Evolutionary conservation across 2,329 filamentous ascomycete species (phyloP), one percentile per base, ranked within the genome.

Genomic region (Boeremia lycopersici): DNA sequence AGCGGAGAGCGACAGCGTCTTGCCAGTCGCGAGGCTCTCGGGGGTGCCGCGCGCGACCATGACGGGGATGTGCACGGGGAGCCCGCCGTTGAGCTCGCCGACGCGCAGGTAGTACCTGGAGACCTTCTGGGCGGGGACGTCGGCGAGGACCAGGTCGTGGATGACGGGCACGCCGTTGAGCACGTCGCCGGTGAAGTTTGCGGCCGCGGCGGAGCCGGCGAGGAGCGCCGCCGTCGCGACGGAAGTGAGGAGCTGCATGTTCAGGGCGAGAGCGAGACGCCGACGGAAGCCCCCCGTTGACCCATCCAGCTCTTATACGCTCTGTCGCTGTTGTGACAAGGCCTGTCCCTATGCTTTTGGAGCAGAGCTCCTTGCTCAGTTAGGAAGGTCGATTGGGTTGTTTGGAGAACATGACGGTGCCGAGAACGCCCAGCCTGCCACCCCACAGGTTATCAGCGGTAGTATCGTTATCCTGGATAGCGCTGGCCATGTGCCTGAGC

Each of bases 71-170:
- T 75, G 71, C 12, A 76, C 69, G 2, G 70, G 62, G 9, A 69
- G 60, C n/a, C 74, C 74, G 26, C 73, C 73, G 66, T 76, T 74
- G 51, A 74, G 65, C 43, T 74, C 72, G 4, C 71, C 72, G 17
- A 73, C 73, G 25, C 73, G 68, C 34, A 77, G 59, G 58, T 74
- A 76, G 58, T 74, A 76, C 33, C 69, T 67, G 1, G 72, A 72
- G 4, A 76, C 64, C 4, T 69, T 67, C 48, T 70, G 69, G n/a
- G 69, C 53, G 1, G 74, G 74, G 4, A 76, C 69, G 41, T 75
- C 68, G 4, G 66, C 64, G 31, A 77, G 63, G 38, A 75, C 67
- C n/a, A 76, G 59, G 41, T 64, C 62, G 17, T 68, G 66, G 15
- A 73, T 72, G 23, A 72, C 68, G 1, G 65, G 67, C 4, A 71